Evolutionary conservation across 1,284 basidiomycete genomes (phyloP).

Genomic region (Puccinia triticina): DNA sequence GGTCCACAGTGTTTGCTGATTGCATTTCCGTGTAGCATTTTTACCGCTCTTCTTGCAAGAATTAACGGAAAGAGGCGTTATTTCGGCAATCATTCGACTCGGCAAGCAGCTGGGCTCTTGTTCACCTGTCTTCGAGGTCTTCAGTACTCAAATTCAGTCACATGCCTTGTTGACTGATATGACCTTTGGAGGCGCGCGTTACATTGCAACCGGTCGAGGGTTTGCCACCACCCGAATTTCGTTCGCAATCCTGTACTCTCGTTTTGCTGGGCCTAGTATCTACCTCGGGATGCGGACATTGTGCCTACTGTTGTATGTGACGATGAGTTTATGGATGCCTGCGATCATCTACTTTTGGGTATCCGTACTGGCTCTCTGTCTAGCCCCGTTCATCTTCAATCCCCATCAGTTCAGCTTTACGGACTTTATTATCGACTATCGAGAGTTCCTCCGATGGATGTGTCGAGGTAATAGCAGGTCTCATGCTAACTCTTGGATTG

Average conservation of each 20-base stretch:
- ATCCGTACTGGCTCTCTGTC: conserved; percentile 71
- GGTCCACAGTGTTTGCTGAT: background rate
- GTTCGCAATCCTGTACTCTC: conserved; percentile 89
- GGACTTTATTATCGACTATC: conserved; percentile 94
- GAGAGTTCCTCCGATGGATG: conserved; percentile 97
- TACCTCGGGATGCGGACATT: conserved; percentile 91
- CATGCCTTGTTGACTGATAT: conserved; percentile 92
- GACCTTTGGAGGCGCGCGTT: conserved; percentile 91
- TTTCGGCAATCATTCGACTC: conserved; percentile 81
- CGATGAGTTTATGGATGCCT: conserved; percentile 81
- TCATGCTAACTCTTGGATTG: conserved; percentile 95
- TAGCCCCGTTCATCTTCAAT: conserved; percentile 94
- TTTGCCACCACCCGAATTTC: conserved; percentile 91
- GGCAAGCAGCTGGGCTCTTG: conserved; percentile 87
- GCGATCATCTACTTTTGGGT: conserved; percentile 94
- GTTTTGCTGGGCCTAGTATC: conserved; percentile 93
- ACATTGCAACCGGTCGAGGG: conserved; percentile 98
- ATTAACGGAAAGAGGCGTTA: conserved; percentile 86
- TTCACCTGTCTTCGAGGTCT: conserved; percentile 93
- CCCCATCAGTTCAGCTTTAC: conserved; percentile 93
- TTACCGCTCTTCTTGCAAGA: conserved; percentile 81
- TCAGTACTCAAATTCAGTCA: conserved; percentile 93
- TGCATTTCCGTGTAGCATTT: conserved; percentile 53
- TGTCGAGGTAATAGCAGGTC: conserved; percentile 80
- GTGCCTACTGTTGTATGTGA: conserved; percentile 85